Evolutionary conservation across 805 yeast genomes (phyloP), one percentile per base, ranked within the genome.

Genomic region (Ogataea siamensis): DNA sequence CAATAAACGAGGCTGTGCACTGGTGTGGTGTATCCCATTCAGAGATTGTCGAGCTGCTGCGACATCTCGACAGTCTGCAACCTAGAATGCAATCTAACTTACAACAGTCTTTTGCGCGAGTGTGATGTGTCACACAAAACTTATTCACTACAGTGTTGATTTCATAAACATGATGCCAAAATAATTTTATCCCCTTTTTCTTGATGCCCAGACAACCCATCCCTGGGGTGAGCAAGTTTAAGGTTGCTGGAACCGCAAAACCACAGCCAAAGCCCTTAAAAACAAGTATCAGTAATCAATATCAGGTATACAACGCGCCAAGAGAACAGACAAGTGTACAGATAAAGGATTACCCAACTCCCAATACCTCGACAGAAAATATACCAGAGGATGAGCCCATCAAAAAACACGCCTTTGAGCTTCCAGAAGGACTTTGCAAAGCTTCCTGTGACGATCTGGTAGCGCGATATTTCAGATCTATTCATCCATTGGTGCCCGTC

Each of bases 141-240:
- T 11, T 22, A 22, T 22, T 5, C 2, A 10, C n/a, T 2, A 13
- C 8, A 11, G n/a, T n/a, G n/a, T n/a, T n/a, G n/a, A n/a, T n/a
- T n/a, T n/a, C n/a, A n/a, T 22, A 22, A 22, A 22, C 25, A 22
- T 22, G 10, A 22, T n/a, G n/a, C n/a, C n/a, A n/a, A n/a, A n/a
- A n/a, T n/a, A n/a, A n/a, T n/a, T 34, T 21, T 34, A 28, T 27
- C 32, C 29, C 34, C 39, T 14, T 55, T 70, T 39, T 70, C 64
- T 53, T 62, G 11, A 36, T 36, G 40, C 28, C 29, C 5, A 36
- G 15, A 25, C 40, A 29, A 16, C 26, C 29, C n/a, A 36, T 36
- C 10, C 40, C 40, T 12, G 40, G 40, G 9, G 26, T 36, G n/a
- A 14, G 29, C 25, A 30, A 29, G 31, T 36, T 36, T n/a, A 36